Evolutionary conservation across 805 yeast genomes (phyloP).

Genomic region (Pichia pseudocactophila): DNA sequence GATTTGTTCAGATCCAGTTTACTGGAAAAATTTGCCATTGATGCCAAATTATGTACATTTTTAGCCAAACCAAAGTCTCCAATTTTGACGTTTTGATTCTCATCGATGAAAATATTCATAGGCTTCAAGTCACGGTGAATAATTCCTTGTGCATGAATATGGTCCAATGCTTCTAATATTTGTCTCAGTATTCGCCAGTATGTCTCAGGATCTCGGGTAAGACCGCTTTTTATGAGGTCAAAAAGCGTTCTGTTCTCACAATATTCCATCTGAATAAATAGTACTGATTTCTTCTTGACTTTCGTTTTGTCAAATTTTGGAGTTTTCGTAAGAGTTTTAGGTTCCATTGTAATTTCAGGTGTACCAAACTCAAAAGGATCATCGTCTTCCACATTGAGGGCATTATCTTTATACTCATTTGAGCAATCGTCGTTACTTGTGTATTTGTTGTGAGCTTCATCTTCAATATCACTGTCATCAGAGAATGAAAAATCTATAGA

Average conservation of each 20-base stretch:
- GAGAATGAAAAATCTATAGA: slow-evolving; percentile 45
- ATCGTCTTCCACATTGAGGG: slow-evolving; percentile 17
- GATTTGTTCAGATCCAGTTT: slow-evolving; percentile 20
- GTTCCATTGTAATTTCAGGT: slow-evolving; percentile 12
- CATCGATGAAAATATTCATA: slow-evolving; percentile 90
- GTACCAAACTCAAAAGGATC: slow-evolving; percentile 25
- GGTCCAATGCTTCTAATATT: slow-evolving; percentile 78
- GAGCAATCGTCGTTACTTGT: slow-evolving; percentile 15
- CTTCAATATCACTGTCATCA: slow-evolving; percentile 27
- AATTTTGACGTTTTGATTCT: slow-evolving; percentile 76
- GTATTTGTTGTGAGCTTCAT: slow-evolving; percentile 20
- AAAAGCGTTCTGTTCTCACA: slow-evolving; percentile 89
- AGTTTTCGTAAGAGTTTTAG: slow-evolving; percentile 10
- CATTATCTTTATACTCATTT: slow-evolving; percentile 15
- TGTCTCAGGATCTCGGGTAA: slow-evolving; percentile 62
- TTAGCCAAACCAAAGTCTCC: slow-evolving; percentile 98
- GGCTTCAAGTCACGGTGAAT: slow-evolving; percentile 95
- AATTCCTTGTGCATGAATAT: slow-evolving; percentile 88
- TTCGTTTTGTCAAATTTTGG: slow-evolving; percentile 25
- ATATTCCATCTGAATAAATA: slow-evolving; percentile 97
- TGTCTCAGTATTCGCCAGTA: slow-evolving; percentile 90
- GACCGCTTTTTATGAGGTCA: slow-evolving; percentile 72
- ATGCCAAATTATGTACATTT: slow-evolving; percentile 51
- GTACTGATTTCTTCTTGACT: slow-evolving; percentile 45
- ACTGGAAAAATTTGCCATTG: slow-evolving; percentile 7